A percentile compares a stretch with the other conserved stretches of the same genome.
These are phyloP conservation scores for Mortierella sp. DNA, from an alignment of 371 early-diverging fungal species.

Conservation along the genomic window DNA sequence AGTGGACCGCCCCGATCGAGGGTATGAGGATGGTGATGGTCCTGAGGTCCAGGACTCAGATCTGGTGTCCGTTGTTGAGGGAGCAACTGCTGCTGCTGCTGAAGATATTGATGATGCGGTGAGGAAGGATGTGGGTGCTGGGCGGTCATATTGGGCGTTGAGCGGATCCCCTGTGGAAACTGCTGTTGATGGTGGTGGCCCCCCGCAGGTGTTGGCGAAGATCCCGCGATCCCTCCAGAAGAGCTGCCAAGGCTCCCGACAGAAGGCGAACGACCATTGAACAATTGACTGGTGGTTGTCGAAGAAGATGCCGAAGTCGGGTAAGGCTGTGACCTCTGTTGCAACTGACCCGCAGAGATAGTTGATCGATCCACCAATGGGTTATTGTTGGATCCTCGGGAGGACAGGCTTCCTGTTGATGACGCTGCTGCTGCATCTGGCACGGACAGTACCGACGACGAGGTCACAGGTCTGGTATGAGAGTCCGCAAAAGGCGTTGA, in stretches of 20 bases:
- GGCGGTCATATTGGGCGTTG: background rate
- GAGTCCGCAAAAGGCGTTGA: background rate
- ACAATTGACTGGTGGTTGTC: background rate
- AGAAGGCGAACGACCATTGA: constrained; percentile 5
- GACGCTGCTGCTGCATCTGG: background rate
- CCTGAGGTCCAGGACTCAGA: background rate
- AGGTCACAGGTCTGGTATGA: background rate
- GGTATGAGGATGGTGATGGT: background rate
- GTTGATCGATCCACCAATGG: constrained; percentile 2
- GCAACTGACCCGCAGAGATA: background rate
- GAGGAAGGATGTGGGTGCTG: background rate
- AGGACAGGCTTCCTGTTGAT: background rate
- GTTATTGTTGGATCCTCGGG: constrained; percentile 7
- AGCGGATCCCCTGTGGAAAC: background rate
- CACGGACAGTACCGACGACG: background rate
- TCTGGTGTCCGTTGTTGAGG: constrained; percentile 8
- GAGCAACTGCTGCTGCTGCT: background rate
- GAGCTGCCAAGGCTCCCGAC: background rate
- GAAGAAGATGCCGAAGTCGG: background rate
- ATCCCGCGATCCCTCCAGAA: background rate
- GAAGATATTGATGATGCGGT: background rate
- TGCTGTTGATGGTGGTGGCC: background rate
- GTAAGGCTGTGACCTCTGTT: background rate
- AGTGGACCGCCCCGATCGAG: background rate
- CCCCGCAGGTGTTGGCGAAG: background rate